These are phyloP conservation scores for Fusarium caatingaense DNA, from an alignment of 2,329 filamentous ascomycete species.

Conservation along the genomic window DNA sequence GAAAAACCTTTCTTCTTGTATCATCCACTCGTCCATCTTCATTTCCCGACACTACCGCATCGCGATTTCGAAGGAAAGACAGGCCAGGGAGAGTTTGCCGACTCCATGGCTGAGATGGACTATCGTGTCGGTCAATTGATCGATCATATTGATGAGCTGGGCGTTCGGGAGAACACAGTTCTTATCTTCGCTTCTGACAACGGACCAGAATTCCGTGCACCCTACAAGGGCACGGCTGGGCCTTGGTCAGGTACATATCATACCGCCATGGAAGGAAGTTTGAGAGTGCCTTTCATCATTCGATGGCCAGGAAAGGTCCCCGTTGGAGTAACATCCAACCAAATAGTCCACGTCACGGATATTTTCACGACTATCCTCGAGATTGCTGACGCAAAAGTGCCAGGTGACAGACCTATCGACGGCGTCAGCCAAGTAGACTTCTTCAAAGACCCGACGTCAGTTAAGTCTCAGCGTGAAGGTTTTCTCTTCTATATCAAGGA, in stretches of 20 bases:
- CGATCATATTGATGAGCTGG: conserved; percentile 48
- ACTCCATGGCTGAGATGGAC: conserved; percentile 52
- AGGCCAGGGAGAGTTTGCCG: conserved; percentile 48
- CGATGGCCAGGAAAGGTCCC: conserved; percentile 50
- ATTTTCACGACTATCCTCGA: conserved; percentile 48
- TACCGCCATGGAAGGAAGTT: conserved; percentile 52
- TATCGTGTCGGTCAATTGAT: conserved; percentile 48
- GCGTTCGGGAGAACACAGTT: conserved; percentile 47
- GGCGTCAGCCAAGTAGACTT: conserved; percentile 46
- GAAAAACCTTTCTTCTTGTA: conserved; percentile 49
- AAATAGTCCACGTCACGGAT: conserved; percentile 51
- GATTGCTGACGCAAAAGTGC: conserved; percentile 38
- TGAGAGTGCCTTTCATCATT: conserved; percentile 52
- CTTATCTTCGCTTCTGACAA: conserved; percentile 53
- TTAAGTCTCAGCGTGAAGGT: conserved; percentile 38
- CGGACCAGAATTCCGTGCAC: conserved; percentile 50
- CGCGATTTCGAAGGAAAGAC: conserved; percentile 47
- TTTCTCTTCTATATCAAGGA: conserved; percentile 53
- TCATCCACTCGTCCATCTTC: conserved; percentile 50
- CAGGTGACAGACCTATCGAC: conserved; percentile 48
- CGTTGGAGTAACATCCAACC: conserved; percentile 42
- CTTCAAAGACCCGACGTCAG: conserved; percentile 38
- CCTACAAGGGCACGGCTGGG: conserved; percentile 49
- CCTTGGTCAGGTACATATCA: conserved; percentile 53
- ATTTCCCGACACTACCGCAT: conserved; percentile 51